Evolutionary conservation across 257 asterid genomes (phyloP).

Genomic region (Przewalskia tangutica): DNA sequence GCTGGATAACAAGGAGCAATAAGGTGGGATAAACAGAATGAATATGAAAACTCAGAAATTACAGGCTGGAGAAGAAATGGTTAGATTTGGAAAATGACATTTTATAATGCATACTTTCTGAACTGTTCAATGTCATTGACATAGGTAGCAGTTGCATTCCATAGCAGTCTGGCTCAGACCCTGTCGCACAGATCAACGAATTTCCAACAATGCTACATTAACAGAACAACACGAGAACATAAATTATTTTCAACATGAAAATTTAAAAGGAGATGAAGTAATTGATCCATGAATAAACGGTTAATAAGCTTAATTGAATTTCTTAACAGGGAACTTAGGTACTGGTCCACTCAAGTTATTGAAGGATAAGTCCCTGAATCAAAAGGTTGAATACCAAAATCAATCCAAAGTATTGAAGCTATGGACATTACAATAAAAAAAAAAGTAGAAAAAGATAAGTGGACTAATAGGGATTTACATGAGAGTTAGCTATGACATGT

Average conservation of each 20-base stretch:
- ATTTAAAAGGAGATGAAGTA: background rate
- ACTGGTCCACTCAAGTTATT: slow-evolving; percentile 91
- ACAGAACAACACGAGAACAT: background rate
- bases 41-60: background rate
- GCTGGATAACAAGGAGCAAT: slow-evolving; percentile 5
- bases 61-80: background rate
- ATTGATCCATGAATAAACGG: background rate
- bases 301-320: slow-evolving; percentile 52
- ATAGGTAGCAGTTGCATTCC: slow-evolving; percentile 66
- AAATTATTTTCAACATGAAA: background rate
- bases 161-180: slow-evolving; percentile 51
- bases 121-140: slow-evolving; percentile 74
- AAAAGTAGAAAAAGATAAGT: background rate
- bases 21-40: background rate
- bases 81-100: background rate
- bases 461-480: slow-evolving; percentile 36
- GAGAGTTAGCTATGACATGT: slow-evolving; percentile 68
- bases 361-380: slow-evolving; percentile 77
- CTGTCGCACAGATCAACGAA: slow-evolving; percentile 63
- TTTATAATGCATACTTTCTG: slow-evolving; percentile 27
- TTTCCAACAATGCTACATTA: slow-evolving; percentile 64
- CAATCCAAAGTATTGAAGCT: background rate
- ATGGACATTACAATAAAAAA: background rate
- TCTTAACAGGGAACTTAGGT: slow-evolving; percentile 67
- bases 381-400: background rate